phyloP scores from a whole-genome alignment of 202 grass and related monocot genomes.

The Brachypodium distachyon region DNA sequence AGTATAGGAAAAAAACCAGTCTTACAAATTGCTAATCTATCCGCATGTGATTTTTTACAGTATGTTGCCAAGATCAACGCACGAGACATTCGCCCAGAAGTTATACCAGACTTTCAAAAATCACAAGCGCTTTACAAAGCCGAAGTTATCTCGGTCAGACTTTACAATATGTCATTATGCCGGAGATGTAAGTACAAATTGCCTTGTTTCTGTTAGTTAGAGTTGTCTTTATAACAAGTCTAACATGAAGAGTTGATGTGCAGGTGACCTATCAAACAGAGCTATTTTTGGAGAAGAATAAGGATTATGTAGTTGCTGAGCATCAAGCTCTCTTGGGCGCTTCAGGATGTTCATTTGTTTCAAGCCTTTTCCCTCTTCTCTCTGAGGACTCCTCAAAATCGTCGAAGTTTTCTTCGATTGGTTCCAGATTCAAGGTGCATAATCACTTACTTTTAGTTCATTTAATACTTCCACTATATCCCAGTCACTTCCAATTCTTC shows the following conservation, averaged over 20 bases:
- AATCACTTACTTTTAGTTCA: slow-evolving; percentile 7
- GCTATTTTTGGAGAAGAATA: slow-evolving; percentile 96
- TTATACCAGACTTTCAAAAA: slow-evolving; percentile 95
- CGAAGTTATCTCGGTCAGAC: slow-evolving; percentile 84
- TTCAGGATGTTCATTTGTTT: slow-evolving; percentile 75
- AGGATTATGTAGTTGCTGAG: slow-evolving; percentile 98
- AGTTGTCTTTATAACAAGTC: background rate
- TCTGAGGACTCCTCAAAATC: slow-evolving; percentile 81
- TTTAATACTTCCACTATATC: slow-evolving; percentile 14
- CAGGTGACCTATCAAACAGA: slow-evolving; percentile 96
- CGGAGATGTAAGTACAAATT: slow-evolving; percentile 72
- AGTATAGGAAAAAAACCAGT: slow-evolving; percentile 6
- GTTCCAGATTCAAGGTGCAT: slow-evolving; percentile 85
- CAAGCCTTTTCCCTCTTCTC: slow-evolving; percentile 57
- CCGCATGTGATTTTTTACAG: slow-evolving; percentile 33
- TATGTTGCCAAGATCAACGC: slow-evolving; percentile 95
- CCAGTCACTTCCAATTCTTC: background rate
- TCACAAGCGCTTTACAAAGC: slow-evolving; percentile 77
- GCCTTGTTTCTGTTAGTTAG: slow-evolving; percentile 9
- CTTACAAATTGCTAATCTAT: slow-evolving; percentile 18
- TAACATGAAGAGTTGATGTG: slow-evolving; percentile 22
- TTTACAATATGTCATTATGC: slow-evolving; percentile 97
- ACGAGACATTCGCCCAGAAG: slow-evolving; percentile 97
- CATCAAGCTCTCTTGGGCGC: slow-evolving; percentile 82
- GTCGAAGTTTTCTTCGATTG: slow-evolving; percentile 96